Evolutionary conservation across 495 filamentous ascomycete species (phyloP).

Genomic region (Aspergillus baeticus): DNA sequence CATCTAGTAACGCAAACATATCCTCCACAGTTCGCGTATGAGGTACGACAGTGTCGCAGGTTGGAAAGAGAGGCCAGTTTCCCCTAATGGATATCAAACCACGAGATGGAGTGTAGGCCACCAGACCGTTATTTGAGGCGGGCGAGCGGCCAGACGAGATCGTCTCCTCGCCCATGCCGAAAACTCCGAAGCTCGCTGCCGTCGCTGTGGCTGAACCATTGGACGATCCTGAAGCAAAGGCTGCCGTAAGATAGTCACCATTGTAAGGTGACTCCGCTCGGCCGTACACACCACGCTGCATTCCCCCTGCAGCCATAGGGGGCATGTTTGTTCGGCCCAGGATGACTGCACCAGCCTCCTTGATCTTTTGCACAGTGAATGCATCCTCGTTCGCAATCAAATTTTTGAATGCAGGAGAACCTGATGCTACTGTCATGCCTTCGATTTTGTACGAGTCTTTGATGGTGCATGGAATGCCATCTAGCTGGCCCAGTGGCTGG

Average conservation of each 20-base stretch:
- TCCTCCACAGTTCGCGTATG: constrained; percentile 17
- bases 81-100: constrained; percentile 17
- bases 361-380: constrained; percentile 43
- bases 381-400: constrained; percentile 63
- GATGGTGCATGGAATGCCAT: constrained; percentile 68
- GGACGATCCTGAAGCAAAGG: constrained; percentile 31
- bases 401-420: constrained; percentile 55
- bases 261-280: constrained; percentile 34
- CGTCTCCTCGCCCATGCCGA: constrained; percentile 19
- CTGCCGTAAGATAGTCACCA: constrained; percentile 23
- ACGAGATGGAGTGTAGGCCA: constrained; percentile 20
- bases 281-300: constrained; percentile 34
- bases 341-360: constrained; percentile 61
- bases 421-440: constrained; percentile 57
- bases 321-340: constrained; percentile 48
- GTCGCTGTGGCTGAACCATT: constrained; percentile 17
- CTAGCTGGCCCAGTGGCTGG: constrained; percentile 44
- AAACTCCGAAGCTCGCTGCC: not conserved
- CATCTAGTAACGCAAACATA: constrained; percentile 12
- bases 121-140: constrained; percentile 18
- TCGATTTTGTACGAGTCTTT: constrained; percentile 70
- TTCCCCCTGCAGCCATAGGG: constrained; percentile 33
- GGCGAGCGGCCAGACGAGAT: constrained; percentile 18
- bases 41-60: constrained; percentile 17
- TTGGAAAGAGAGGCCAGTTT: constrained; percentile 18